Evolutionary conservation across 805 yeast species (phyloP).

Genomic region (Nakazawaea holstii): DNA sequence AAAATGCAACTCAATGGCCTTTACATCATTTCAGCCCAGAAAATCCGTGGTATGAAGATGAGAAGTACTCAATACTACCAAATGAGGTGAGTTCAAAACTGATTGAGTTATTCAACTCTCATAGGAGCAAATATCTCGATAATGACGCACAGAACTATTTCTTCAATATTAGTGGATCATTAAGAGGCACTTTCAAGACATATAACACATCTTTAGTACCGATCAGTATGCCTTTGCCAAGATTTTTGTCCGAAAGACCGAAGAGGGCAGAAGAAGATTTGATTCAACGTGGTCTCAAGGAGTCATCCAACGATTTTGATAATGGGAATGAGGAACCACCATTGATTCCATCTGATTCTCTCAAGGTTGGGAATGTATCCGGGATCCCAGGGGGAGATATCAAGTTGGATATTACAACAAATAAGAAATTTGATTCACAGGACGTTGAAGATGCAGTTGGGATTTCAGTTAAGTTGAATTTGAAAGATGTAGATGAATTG

Average conservation of each 20-base stretch:
- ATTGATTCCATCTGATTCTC: neutral
- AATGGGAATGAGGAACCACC: conserved; percentile 2
- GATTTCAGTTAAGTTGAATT: conserved; percentile 13
- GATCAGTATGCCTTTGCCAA: conserved; percentile 26
- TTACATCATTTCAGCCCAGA: conserved; percentile 27
- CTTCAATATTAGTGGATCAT: conserved; percentile 43
- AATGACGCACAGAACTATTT: conserved; percentile 20
- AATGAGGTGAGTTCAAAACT: conserved; percentile 45
- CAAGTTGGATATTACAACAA: conserved; percentile 10
- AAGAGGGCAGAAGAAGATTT: neutral
- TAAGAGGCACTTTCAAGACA: conserved; percentile 36
- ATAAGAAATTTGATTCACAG: conserved; percentile 8
- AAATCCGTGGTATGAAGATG: conserved; percentile 39
- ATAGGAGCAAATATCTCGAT: neutral
- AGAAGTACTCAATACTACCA: conserved; percentile 56
- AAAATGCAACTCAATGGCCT: conserved; percentile 52
- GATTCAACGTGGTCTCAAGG: conserved; percentile 1
- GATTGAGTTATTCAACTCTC: conserved; percentile 42
- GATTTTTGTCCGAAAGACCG: conserved; percentile 17
- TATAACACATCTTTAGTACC: conserved; percentile 14
- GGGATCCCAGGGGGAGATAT: conserved; percentile 18
- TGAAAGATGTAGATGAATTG: conserved; percentile 41
- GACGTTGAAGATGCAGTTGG: conserved; percentile 27
- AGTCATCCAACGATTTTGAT: conserved; percentile 7
- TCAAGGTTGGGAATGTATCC: conserved; percentile 17